Conservation (phyloP, 2,329 filamentous ascomycete species). For the Monilinia aucupariae region DNA sequence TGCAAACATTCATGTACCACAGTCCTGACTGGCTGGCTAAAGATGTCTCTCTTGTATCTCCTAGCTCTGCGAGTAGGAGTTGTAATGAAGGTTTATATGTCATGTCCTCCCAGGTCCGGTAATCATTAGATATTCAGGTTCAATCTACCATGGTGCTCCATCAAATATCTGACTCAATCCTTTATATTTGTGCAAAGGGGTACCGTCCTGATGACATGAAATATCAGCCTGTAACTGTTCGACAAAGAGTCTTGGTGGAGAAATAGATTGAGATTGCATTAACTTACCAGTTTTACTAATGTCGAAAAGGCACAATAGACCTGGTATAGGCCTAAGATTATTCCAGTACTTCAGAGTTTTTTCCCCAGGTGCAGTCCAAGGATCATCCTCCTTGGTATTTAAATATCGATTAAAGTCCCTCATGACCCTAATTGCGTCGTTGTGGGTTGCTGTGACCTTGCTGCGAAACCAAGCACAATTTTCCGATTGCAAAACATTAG, state of each 20-base stretch:
- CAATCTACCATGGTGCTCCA: neutral
- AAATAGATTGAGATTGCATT: neutral
- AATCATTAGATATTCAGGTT: neutral
- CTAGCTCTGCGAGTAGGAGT: too few species aligned
- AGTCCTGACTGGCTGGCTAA: too few species aligned
- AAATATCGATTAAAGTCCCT: neutral
- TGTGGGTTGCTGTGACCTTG: fast-evolving
- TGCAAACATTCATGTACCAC: too few species aligned
- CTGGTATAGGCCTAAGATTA: neutral
- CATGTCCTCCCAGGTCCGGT: too few species aligned
- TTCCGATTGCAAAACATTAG: neutral
- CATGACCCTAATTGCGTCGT: neutral
- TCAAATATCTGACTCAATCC: neutral
- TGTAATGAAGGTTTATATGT: too few species aligned
- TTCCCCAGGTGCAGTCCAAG: neutral
- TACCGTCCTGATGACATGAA: neutral
- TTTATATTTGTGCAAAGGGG: neutral
- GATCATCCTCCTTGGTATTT: neutral
- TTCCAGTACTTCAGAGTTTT: neutral
- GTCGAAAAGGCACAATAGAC: neutral
- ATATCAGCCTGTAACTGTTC: neutral
- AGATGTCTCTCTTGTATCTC: too few species aligned
- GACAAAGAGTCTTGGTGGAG: neutral
- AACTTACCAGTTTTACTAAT: neutral
- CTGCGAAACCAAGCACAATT: neutral